A percentile compares a stretch with the other conserved stretches of the same genome.
These are phyloP conservation scores for Suillus hirtellus DNA, from an alignment of 768 basidiomycete species.

Conservation along the genomic window DNA sequence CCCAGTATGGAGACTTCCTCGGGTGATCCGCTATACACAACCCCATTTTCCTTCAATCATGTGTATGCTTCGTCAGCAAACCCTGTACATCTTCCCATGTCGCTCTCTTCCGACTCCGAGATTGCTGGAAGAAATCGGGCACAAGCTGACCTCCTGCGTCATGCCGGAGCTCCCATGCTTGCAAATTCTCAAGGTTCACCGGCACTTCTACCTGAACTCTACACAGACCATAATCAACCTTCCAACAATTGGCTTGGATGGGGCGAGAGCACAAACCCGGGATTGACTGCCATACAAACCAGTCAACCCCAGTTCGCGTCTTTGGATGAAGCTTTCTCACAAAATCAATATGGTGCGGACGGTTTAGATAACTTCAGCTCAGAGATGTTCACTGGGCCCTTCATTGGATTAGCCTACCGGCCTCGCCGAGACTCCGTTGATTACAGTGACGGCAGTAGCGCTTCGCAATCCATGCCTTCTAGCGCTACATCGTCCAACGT, in stretches of 20 bases:
- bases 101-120: slow-evolving; percentile 35
- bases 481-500: slow-evolving; percentile 54
- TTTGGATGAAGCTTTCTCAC: slow-evolving; percentile 32
- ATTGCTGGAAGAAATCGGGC: slow-evolving; percentile 48
- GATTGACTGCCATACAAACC: not conserved
- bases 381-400: slow-evolving; percentile 19
- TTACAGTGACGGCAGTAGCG: slow-evolving; percentile 46
- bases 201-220: slow-evolving; percentile 18
- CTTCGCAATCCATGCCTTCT: slow-evolving; percentile 48
- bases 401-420: slow-evolving; percentile 30
- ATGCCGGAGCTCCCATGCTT: slow-evolving; percentile 24
- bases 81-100: slow-evolving; percentile 21
- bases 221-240: slow-evolving; percentile 18
- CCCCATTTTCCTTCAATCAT: slow-evolving; percentile 34
- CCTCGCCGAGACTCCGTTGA: slow-evolving; percentile 37
- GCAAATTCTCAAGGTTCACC: slow-evolving; percentile 13
- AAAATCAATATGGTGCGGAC: slow-evolving; percentile 27
- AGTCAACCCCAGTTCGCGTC: slow-evolving; percentile 17
- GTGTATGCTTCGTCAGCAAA: slow-evolving; percentile 22
- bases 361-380: slow-evolving; percentile 5
- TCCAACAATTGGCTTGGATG: slow-evolving; percentile 27
- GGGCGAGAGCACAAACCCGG: slow-evolving; percentile 22
- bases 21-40: slow-evolving; percentile 32
- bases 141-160: slow-evolving; percentile 46
- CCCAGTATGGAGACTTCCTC: slow-evolving; percentile 29